phyloP scores from a whole-genome alignment of 2,329 filamentous ascomycete genomes.

The Lecanicillium sp. region DNA sequence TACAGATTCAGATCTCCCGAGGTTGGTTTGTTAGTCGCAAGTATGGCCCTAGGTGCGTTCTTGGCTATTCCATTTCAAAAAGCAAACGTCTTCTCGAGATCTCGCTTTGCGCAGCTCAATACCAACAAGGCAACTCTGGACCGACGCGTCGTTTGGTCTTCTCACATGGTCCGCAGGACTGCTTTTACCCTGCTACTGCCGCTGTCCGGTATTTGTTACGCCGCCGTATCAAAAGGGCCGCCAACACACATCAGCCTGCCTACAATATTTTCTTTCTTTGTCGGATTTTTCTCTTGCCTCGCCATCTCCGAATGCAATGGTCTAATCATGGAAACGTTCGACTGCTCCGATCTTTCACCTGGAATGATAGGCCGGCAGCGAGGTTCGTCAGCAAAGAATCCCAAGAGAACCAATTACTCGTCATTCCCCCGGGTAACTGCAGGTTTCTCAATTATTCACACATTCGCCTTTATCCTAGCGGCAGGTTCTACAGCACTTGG shows the following conservation, averaged over 20 bases:
- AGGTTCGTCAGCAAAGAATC: slow-evolving; percentile 31
- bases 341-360: slow-evolving; percentile 71
- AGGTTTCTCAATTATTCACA: slow-evolving; percentile 65
- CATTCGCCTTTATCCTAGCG: slow-evolving; percentile 62
- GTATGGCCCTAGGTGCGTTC: slow-evolving; percentile 62
- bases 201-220: slow-evolving; percentile 60
- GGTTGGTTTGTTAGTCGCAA: slow-evolving; percentile 61
- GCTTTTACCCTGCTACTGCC: slow-evolving; percentile 64
- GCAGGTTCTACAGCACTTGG: slow-evolving; percentile 63
- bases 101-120: slow-evolving; percentile 51
- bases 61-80: slow-evolving; percentile 69
- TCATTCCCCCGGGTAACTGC: slow-evolving; percentile 68
- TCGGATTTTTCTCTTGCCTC: slow-evolving; percentile 66
- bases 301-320: slow-evolving; percentile 72
- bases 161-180: slow-evolving; percentile 62
- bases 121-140: slow-evolving; percentile 64
- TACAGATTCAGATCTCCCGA: slow-evolving; percentile 59
- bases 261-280: slow-evolving; percentile 56
- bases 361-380: slow-evolving; percentile 57
- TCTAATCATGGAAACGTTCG: slow-evolving; percentile 74
- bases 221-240: slow-evolving; percentile 58
- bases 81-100: slow-evolving; percentile 61
- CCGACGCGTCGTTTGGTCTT: slow-evolving; percentile 61
- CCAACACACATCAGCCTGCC: slow-evolving; percentile 57
- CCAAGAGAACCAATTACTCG: slow-evolving; percentile 62